Base-by-base conservation (phyloP, 176 grass and related monocot species). In the Themeda triandra region DNA sequence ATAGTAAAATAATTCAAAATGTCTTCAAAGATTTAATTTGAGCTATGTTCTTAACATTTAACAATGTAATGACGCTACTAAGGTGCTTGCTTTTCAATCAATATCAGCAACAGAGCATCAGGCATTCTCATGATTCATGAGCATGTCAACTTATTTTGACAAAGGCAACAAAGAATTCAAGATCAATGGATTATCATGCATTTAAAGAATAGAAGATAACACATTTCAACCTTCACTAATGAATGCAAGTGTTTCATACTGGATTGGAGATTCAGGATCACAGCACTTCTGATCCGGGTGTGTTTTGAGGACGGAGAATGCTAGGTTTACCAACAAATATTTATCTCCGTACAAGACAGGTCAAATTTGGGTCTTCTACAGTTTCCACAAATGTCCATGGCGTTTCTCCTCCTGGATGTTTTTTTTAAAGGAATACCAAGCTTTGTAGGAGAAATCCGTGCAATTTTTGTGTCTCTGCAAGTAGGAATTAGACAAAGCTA, bases 191-290 rank as follows among this genome's bases (percentile, higher is more conserved):
- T 59, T 14, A 64, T 13, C 29, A 29, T 41, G 39, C 28, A 72
- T 82, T 65, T 66, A 29, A 67, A 27, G 27, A 73, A 7, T 24
- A 75, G 49, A 82, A 70, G 27, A 58, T 40, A 66, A 56, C 66
- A 39, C 31, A 48, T 77, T 31, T 29, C 11, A 83, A 94, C 85
- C 92, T 88, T 88, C 78, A 81, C 21, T 56, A 31, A 83, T 53
- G 0, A 77, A 44, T 46, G 67, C 75, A 36, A 88, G 58, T 14
- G 87, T 92, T 63, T 78, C 90, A 75, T 94, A 92, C 3, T 90
- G 82, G 40, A 90, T 76, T 63, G 79, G 45, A 74, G 58, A 73
- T 77, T 75, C 74, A 58, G 81, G 73, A 36, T 39, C 30, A 53
- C 40, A 64, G 9, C 23, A 48, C 6, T 54, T 85, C 24, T 74